Percentiles rank a stretch among this genome's conserved stretches.
phyloP scores from a whole-genome alignment of 1,284 basidiomycete species.

The Cystobasidium slooffiae region DNA sequence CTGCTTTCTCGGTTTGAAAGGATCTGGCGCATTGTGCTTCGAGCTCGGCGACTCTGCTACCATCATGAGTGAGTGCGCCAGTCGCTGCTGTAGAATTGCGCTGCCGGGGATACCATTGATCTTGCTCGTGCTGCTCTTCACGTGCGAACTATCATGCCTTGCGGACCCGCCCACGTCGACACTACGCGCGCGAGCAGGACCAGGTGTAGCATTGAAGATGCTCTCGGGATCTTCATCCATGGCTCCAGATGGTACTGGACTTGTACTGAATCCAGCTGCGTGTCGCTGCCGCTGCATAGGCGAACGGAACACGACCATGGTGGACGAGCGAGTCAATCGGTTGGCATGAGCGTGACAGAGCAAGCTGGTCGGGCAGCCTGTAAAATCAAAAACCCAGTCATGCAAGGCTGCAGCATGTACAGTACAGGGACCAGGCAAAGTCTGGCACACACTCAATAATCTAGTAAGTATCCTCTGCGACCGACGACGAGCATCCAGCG shows the following conservation, averaged over 20 bases:
- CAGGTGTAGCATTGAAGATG: conserved; percentile 34
- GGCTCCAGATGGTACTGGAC: not conserved
- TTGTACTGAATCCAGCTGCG: not conserved
- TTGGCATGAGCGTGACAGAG: conserved; percentile 22
- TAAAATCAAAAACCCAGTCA: no score
- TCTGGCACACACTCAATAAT: no score
- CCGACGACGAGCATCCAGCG: no score
- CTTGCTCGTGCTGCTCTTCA: conserved; percentile 4
- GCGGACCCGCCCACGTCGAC: not conserved
- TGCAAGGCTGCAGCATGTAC: no score
- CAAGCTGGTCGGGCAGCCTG: not conserved
- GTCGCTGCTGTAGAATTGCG: conserved; percentile 10
- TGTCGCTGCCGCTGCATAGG: conserved; percentile 28
- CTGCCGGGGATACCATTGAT: conserved; percentile 7
- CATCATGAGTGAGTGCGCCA: conserved; percentile 22
- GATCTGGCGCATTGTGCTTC: conserved; percentile 36
- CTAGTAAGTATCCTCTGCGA: no score
- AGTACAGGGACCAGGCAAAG: no score
- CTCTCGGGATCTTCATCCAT: conserved; percentile 16
- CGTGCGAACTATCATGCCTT: conserved; percentile 8
- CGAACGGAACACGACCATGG: conserved; percentile 39
- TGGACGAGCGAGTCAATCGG: not conserved
- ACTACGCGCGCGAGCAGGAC: conserved; percentile 18
- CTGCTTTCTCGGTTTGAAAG: conserved; percentile 22
- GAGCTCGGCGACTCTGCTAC: conserved; percentile 39